phyloP scores from a whole-genome alignment of 2,329 filamentous ascomycete genomes.

The Ascochyta clinopodiicola region DNA sequence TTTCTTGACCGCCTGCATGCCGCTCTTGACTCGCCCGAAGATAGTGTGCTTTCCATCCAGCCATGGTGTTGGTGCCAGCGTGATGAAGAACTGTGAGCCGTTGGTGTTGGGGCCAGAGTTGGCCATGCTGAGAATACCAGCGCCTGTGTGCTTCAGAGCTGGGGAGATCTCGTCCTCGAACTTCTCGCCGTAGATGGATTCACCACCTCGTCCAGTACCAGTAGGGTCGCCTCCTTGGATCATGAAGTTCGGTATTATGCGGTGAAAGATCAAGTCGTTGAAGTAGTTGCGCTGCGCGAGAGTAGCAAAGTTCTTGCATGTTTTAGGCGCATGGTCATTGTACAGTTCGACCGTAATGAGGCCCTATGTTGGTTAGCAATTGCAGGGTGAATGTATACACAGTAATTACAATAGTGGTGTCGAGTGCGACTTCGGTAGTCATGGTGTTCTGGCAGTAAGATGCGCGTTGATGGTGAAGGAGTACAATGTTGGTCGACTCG shows the following conservation, averaged over 20 bases:
- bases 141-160: conserved; percentile 85
- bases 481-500: conserved; percentile 28
- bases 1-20: conserved; percentile 81
- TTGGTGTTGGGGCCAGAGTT: conserved; percentile 94
- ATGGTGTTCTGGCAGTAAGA: conserved; percentile 24
- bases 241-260: conserved; percentile 97
- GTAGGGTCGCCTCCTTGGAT: conserved; percentile 93
- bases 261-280: conserved; percentile 84
- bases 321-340: conserved; percentile 83
- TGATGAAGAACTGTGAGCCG: conserved; percentile 95
- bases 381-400: neutral
- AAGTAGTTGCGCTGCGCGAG: conserved; percentile 87
- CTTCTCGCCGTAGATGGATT: conserved; percentile 88
- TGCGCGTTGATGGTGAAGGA: conserved; percentile 9
- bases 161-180: conserved; percentile 90
- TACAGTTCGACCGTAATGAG: conserved; percentile 89
- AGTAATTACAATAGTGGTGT: conserved; percentile 78
- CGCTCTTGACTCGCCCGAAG: conserved; percentile 86
- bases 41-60: conserved; percentile 97
- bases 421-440: conserved; percentile 74
- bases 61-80: conserved; percentile 92
- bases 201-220: conserved; percentile 87
- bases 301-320: conserved; percentile 85
- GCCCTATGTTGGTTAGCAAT: conserved; percentile 62
- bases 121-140: conserved; percentile 94